Conservation (phyloP, 2,329 filamentous ascomycete species). For the Tolypocladium guangdongense region DNA sequence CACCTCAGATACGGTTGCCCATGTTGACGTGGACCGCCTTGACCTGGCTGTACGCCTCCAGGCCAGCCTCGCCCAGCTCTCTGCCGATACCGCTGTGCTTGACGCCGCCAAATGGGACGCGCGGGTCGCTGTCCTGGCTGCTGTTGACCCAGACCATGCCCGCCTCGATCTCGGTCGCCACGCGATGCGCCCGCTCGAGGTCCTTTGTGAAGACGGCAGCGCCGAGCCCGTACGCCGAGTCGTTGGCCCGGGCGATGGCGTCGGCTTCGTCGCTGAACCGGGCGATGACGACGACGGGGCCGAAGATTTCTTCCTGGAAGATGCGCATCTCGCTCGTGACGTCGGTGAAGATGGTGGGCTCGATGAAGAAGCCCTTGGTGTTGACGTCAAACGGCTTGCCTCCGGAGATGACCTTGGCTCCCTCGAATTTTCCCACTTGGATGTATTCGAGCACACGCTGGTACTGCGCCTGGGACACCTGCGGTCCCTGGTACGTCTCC, state of each 20-base stretch:
- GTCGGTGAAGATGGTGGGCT: conserved; percentile 33
- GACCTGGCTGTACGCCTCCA: conserved; percentile 31
- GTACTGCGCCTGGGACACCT: conserved; percentile 60
- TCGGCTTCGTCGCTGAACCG: conserved; percentile 31
- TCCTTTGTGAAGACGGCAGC: conserved; percentile 52
- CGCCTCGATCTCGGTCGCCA: conserved; percentile 47
- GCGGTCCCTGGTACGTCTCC: conserved; percentile 62
- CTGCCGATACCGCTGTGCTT: conserved; percentile 37
- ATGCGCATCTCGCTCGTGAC: conserved; percentile 32
- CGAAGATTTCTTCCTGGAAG: conserved; percentile 36
- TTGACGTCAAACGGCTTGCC: conserved; percentile 36
- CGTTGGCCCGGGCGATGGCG: conserved; percentile 30
- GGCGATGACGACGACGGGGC: conserved; percentile 30
- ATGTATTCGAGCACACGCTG: conserved; percentile 62
- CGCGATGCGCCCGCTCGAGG: conserved; percentile 35
- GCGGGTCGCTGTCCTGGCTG: conserved; percentile 30
- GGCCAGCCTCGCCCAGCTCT: conserved; percentile 33
- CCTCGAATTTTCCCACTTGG: conserved; percentile 58
- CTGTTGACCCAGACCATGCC: conserved; percentile 48
- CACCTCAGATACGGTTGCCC: conserved; percentile 18
- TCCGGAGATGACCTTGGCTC: conserved; percentile 53
- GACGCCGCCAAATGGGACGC: conserved; percentile 34
- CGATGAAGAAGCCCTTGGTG: conserved; percentile 32
- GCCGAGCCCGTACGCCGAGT: conserved; percentile 50
- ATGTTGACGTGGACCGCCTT: conserved; percentile 36